Conservation (phyloP, 305 asterid genomes). For the Plantago rigida region DNA sequence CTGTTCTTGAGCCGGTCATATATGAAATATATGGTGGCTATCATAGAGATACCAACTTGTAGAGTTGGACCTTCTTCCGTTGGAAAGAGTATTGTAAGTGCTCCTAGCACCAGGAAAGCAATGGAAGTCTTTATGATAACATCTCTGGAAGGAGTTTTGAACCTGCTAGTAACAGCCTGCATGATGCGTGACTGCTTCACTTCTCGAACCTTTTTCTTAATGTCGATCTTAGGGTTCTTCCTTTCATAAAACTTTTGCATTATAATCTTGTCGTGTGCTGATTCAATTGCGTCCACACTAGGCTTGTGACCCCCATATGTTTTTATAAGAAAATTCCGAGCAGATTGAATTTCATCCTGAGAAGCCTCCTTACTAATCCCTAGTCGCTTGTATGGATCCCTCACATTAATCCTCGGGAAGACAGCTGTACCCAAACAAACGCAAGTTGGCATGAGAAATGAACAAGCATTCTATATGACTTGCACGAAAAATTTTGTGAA, state of each 20-base stretch:
- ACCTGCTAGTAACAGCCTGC: constrained; percentile 74
- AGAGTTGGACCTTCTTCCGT: constrained; percentile 96
- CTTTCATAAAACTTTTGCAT: constrained; percentile 86
- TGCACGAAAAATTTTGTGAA: too few relatives aligned
- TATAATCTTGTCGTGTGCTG: constrained; percentile 84
- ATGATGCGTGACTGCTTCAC: constrained; percentile 57
- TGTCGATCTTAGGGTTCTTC: constrained; percentile 71
- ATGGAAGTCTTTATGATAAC: constrained; percentile 61
- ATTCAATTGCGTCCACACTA: constrained; percentile 67
- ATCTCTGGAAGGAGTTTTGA: constrained; percentile 55
- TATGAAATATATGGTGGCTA: constrained; percentile 61
- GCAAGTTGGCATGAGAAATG: constrained; percentile 5
- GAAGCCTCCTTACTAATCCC: constrained; percentile 83
- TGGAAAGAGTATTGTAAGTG: constrained; percentile 76
- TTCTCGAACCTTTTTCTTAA: constrained; percentile 79
- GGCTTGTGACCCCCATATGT: constrained; percentile 50
- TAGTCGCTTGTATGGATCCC: constrained; percentile 77
- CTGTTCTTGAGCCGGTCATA: constrained; percentile 72
- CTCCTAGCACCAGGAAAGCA: constrained; percentile 66
- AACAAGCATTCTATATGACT: not conserved
- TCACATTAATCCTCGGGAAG: constrained; percentile 72
- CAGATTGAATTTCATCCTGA: constrained; percentile 71
- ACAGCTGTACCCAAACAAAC: constrained; percentile 33
- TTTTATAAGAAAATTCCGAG: constrained; percentile 62
- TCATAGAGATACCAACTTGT: constrained; percentile 79